Evolutionary conservation across 164 flowering plant species (phyloP).

Genomic region (Litsea cubeba): DNA sequence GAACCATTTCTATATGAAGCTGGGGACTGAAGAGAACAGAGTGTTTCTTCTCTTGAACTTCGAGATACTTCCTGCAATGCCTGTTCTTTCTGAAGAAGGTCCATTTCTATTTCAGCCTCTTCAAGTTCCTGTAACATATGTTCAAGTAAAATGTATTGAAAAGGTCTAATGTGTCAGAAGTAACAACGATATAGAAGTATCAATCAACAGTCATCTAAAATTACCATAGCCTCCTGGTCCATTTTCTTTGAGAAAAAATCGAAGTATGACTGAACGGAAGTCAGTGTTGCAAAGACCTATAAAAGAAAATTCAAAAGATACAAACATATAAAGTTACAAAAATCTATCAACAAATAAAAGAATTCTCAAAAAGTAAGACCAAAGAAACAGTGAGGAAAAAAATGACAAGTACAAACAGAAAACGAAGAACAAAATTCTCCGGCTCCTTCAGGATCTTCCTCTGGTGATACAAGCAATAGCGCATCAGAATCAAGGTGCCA

Average conservation of each 20-base stretch:
- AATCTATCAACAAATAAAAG: background rate
- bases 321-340: background rate
- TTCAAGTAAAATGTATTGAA: background rate
- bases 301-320: conserved; percentile 1
- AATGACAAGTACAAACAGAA: background rate
- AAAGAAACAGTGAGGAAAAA: background rate
- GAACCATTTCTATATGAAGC: conserved; percentile 29
- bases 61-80: conserved; percentile 31
- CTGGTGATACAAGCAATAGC: no score
- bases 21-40: conserved; percentile 20
- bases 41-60: conserved; percentile 22
- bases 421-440: background rate
- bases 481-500: no score
- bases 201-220: conserved; percentile 5
- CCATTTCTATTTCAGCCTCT: conserved; percentile 86
- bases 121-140: conserved; percentile 56
- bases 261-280: conserved; percentile 61
- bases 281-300: conserved; percentile 67
- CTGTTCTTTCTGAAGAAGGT: conserved; percentile 52
- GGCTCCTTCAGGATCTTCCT: background rate
- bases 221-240: conserved; percentile 55
- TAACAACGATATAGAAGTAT: background rate
- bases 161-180: background rate
- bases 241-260: conserved; percentile 56
- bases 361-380: background rate